phyloP scores from a whole-genome alignment of 495 filamentous ascomycete genomes.

The Podospora bellae-mahoneyi region DNA sequence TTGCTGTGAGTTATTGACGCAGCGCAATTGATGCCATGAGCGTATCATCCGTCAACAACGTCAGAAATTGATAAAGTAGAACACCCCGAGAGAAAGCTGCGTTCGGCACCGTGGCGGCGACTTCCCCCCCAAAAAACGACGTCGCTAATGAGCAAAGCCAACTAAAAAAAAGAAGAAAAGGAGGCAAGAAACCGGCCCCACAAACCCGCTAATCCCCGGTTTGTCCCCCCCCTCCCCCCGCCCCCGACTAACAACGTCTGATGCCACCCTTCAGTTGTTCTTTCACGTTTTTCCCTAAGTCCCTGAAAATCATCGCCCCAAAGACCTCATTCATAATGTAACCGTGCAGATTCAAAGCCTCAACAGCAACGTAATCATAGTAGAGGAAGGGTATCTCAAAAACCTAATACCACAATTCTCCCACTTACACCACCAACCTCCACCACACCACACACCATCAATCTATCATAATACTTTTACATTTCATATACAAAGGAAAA shows the following conservation, averaged over 20 bases:
- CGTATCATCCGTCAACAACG: background rate
- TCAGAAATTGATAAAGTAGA: background rate
- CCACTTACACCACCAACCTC: background rate
- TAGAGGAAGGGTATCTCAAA: too few species aligned
- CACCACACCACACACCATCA: background rate
- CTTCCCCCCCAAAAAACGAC: background rate
- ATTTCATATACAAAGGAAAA: constrained; percentile 8
- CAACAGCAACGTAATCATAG: too few species aligned
- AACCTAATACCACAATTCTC: too few species aligned
- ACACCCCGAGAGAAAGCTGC: background rate
- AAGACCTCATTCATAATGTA: background rate
- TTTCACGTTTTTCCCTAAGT: background rate
- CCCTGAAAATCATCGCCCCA: background rate
- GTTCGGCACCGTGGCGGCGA: background rate
- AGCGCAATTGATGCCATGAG: background rate
- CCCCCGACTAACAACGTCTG: background rate
- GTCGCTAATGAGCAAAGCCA: background rate
- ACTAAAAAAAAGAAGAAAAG: background rate
- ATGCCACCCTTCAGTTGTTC: background rate
- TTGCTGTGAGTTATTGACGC: background rate
- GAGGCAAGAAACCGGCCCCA: background rate
- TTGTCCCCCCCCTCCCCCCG: too few species aligned
- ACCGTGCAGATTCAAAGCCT: background rate
- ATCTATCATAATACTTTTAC: background rate
- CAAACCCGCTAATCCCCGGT: background rate